Base-by-base conservation (phyloP, 2,329 filamentous ascomycete genomes). In the Hypomyces rosellus region DNA sequence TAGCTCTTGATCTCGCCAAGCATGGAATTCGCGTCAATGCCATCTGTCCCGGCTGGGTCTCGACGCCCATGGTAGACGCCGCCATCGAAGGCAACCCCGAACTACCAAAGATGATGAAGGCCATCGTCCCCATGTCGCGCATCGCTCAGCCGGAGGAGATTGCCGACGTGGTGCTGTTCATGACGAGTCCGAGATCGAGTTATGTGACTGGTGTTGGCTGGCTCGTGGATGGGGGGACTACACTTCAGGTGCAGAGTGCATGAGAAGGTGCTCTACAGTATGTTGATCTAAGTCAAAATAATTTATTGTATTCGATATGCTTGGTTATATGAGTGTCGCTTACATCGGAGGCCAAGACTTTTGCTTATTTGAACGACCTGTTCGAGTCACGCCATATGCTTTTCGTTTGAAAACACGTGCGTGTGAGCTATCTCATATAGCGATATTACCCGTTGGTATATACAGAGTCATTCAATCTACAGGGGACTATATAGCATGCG, bases 151-250 rank as follows among this genome's bases (percentile, higher is more conserved):
- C 75, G 6, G 71, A 78, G 15, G 87, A 91, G 63, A 77, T 90
- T 33, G 86, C 87, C 16, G 80, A 88, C 59, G 85, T 86, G 47
- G 85, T 83, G 37, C 64, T 81, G 20, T 90, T 90, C 64, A 74
- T 91, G 20, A 48, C 47, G 14, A 55, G 54, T 38, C 45, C 54
- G n/a, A 55, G 45, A 33, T 50, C 54, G 12, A 55, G 54, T 38
- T 55, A 45, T 18, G 37, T 44, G 15, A 50, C 45, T 18, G 54
- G 50, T 33, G 39, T 18, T 20, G 43, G 45, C 20, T 43, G 55
- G 15, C 48, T 53, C 16, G 30, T 51, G 14, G 48, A 52, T 34
- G 53, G 53, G 15, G 55, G 48, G 15, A 54, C 48, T n/a, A 50
- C 30, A 42, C 48, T 50, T 46, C 25, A 30, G 9, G 25, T 30